Base-by-base conservation (phyloP, 306 rosid species). In the Vigna unguiculata region DNA sequence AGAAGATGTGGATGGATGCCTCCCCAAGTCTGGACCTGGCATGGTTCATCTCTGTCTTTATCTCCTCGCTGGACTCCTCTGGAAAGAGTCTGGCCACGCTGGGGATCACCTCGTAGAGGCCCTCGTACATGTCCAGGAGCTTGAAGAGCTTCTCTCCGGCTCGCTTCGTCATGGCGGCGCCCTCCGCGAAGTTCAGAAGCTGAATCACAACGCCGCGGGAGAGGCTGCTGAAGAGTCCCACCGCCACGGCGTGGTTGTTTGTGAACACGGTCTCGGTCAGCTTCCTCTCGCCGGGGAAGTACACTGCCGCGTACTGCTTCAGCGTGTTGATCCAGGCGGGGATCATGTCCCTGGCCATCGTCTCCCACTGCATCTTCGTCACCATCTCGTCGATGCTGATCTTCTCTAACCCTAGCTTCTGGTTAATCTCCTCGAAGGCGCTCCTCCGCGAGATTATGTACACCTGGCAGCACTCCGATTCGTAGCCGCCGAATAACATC, bases 131-230 rank as follows among this genome's bases (percentile, higher is more conserved):
- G 81, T 90, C 95, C 0, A 90, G 87, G 24, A 83, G 61, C 65
- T 90, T 90, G 78, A 90, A 90, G 15, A 90, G 82, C 54, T 90
- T 90, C 83, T 90, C 95, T 0, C 77, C 80, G 0, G 95, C 84
- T 7, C 89, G 89, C 25, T 83, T 90, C 2, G 90, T 81, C 90
- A 90, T 77, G 7, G 92, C 84, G 0, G 85, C 83, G 0, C 89
- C 92, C 67, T 86, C 90, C 0, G 88, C 88, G 34, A 90, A 90
- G 73, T 90, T 88, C 12, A 90, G 82, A 0, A 88, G 85, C 28
- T 84, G 92, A 1, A 88, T 78, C 45, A 85, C 83, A 0, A 84
- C 73, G 14, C 82, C 83, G 16, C 85, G 86, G 14, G 83, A 71
- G 55, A 90, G 80, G 60, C 78, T 81, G 76, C 88, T 64, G 38